Evolutionary conservation across 352 stramenopile species (phyloP).

Genomic region (Phytopythium montanum): DNA sequence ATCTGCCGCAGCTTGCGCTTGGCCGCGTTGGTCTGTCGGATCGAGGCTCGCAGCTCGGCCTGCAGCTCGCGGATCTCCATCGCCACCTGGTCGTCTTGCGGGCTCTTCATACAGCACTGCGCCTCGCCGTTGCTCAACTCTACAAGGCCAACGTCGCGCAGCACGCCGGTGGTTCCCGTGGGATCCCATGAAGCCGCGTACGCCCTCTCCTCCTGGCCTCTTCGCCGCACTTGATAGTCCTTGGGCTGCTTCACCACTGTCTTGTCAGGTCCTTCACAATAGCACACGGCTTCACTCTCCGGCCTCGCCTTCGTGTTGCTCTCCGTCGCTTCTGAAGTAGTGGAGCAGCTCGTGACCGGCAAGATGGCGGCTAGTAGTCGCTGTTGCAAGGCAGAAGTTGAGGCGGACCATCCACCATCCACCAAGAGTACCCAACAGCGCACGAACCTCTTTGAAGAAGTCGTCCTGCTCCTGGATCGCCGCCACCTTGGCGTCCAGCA

Average conservation of each 20-base stretch:
- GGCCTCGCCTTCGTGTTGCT: not conserved
- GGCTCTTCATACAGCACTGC: constrained; percentile 18
- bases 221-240: constrained; percentile 4
- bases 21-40: constrained; percentile 51
- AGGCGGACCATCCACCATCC: not conserved
- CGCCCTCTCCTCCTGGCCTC: constrained; percentile 6
- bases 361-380: constrained; percentile 31
- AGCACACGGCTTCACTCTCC: not conserved
- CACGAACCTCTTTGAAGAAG: constrained; percentile 43
- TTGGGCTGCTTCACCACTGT: not conserved
- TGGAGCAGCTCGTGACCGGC: not conserved
- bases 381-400: constrained; percentile 8
- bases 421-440: not conserved
- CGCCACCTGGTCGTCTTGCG: constrained; percentile 59
- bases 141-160: constrained; percentile 50
- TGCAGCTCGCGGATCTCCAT: constrained; percentile 59
- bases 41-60: constrained; percentile 29
- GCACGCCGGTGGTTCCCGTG: constrained; percentile 17
- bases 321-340: not conserved
- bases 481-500: not conserved
- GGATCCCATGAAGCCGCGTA: constrained; percentile 21
- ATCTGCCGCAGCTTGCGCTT: constrained; percentile 53
- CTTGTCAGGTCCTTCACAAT: not conserved
- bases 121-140: constrained; percentile 25
- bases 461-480: constrained; percentile 23